Conservation (phyloP, 768 basidiomycete genomes). For the Mycena albidolilacea region DNA sequence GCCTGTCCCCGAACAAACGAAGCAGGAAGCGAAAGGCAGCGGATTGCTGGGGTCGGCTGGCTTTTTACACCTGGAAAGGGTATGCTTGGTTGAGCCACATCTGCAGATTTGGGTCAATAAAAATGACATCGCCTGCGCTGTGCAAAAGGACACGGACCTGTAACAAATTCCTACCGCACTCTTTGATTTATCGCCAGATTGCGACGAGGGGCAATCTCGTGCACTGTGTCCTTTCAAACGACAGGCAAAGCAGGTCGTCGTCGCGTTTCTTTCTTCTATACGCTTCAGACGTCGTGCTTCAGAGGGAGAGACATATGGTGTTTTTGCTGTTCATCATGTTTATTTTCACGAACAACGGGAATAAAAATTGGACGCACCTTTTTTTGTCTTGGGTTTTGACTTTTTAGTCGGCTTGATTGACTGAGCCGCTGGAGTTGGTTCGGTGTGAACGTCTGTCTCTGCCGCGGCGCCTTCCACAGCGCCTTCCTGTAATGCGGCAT, state of each 20-base stretch:
- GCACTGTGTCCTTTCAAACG: constrained; percentile 88
- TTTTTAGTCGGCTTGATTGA: constrained; percentile 10
- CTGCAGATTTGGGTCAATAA: constrained; percentile 53
- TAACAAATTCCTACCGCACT: constrained; percentile 74
- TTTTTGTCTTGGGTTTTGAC: constrained; percentile 28
- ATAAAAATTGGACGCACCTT: constrained; percentile 24
- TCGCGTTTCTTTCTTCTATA: constrained; percentile 66
- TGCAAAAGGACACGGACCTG: constrained; percentile 61
- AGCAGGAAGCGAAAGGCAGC: constrained; percentile 92
- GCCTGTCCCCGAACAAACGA: constrained; percentile 87
- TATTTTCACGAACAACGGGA: constrained; percentile 31
- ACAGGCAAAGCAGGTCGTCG: constrained; percentile 90
- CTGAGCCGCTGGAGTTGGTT: constrained; percentile 25
- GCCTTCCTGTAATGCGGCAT: constrained; percentile 10
- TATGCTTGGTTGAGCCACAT: constrained; percentile 87
- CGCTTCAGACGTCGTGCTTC: constrained; percentile 80
- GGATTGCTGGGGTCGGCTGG: constrained; percentile 73
- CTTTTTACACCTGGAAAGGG: constrained; percentile 83
- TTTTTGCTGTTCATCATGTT: constrained; percentile 36
- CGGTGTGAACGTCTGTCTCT: constrained; percentile 36
- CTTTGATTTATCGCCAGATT: constrained; percentile 43
- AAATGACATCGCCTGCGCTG: neutral
- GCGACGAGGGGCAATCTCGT: constrained; percentile 77
- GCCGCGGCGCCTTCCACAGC: constrained; percentile 5
- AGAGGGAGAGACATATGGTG: constrained; percentile 49